Percentiles rank a stretch among this genome's conserved stretches.
Evolutionary conservation across 2,329 filamentous ascomycete species (phyloP).

Genomic region (Aureobasidium sp.): DNA sequence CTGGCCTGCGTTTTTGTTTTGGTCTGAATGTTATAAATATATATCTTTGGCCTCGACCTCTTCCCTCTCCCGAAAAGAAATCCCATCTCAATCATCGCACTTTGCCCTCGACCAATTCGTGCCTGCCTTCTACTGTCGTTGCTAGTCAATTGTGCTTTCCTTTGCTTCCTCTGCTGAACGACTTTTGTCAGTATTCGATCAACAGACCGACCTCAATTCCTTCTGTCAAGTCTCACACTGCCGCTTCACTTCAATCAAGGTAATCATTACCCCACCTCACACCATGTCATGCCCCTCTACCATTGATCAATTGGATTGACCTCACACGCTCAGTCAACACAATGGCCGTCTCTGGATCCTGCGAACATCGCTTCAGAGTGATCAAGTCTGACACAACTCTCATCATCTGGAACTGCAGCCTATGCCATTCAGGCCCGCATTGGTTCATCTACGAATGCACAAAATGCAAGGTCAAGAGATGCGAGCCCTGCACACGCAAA

Average conservation of each 20-base stretch:
- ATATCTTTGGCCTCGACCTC: slow-evolving; percentile 13
- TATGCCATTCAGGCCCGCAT: slow-evolving; percentile 45
- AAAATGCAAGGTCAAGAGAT: slow-evolving; percentile 46
- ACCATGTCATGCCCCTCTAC: background rate
- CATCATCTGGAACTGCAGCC: slow-evolving; percentile 47
- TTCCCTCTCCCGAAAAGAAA: background rate
- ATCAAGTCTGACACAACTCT: slow-evolving; percentile 47
- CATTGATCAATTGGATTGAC: slow-evolving; percentile 5
- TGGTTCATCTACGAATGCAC: slow-evolving; percentile 46
- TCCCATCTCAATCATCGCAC: background rate
- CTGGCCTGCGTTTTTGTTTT: slow-evolving; percentile 13
- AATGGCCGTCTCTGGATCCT: slow-evolving; percentile 44
- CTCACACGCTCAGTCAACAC: slow-evolving; percentile 10
- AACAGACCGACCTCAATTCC: too few species aligned
- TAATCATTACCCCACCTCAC: background rate
- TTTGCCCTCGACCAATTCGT: slow-evolving; percentile 1
- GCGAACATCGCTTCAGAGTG: slow-evolving; percentile 43
- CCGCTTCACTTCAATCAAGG: background rate
- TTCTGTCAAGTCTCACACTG: too few species aligned
- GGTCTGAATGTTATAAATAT: slow-evolving; percentile 15
- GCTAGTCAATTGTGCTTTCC: background rate
- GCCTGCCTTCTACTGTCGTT: background rate
- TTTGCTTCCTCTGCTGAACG: background rate
- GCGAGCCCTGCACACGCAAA: slow-evolving; percentile 41
- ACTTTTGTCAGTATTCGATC: background rate